Base-by-base conservation (phyloP, 495 filamentous ascomycete genomes). In the Neurospora sublineolata region DNA sequence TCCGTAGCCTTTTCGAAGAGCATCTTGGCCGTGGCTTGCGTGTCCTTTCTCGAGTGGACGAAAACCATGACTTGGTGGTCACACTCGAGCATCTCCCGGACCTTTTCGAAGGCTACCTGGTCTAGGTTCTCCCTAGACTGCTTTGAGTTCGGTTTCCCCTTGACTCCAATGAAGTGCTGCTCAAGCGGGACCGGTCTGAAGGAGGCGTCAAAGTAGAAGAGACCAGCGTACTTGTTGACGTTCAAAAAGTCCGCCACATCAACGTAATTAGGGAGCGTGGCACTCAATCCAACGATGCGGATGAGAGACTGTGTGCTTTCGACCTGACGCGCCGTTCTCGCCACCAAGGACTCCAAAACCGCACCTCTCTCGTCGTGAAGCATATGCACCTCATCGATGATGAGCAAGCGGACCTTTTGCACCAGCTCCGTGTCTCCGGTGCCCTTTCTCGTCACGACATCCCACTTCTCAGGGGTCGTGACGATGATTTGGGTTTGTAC, bases 331-430 rank as follows among this genome's bases (percentile, higher is more conserved):
- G 97, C 90, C 1, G 95, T 99, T 67, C 95, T 88, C 6, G 95
- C 95, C 20, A 98, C 95, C 68, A 99, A 83, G 7, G 93, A 97
- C 77, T 99, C 95, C 68, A 99, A 86, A 12, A 99, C 96, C 7
- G 95, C 93, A 76, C 95, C 95, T 76, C 95, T 89, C 78, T 97
- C 95, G 78, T 99, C 95, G 77, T 99, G 95, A 74, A 99, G 89
- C 95, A 99, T 99, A 76, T 99, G 95, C 3, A 99, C 95, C 82
- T 99, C 95, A 80, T 99, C 95, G 77, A 99, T 97, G 74, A 99
- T 98, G 68, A 99, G 86, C 37, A 99, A 83, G 20, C 95, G 88
- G 12, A 99, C 95, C 76, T 99, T 99, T 76, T 98, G 95, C 4
- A 98, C 95, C 12, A 99, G 86, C 77, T 97, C 96, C 7, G 96